phyloP scores from a whole-genome alignment of 2,329 filamentous ascomycete genomes.

The Penicillium hesseltinei region DNA sequence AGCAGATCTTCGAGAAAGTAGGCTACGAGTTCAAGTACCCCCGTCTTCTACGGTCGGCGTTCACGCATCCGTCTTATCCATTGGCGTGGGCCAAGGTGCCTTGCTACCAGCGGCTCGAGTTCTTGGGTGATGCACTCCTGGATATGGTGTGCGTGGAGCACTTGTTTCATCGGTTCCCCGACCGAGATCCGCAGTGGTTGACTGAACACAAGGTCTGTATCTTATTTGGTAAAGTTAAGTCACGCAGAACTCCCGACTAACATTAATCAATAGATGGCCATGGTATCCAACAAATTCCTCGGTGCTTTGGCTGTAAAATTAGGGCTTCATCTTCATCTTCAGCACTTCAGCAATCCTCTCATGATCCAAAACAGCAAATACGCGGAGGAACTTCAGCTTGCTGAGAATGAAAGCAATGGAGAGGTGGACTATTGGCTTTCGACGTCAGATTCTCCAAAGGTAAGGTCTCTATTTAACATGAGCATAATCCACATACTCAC shows the following conservation, averaged over 20 bases:
- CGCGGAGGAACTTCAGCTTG: slow-evolving; percentile 37
- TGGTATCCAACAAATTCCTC: slow-evolving; percentile 95
- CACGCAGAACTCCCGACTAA: slow-evolving; percentile 4
- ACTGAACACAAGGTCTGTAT: slow-evolving; percentile 78
- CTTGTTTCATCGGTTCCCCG: slow-evolving; percentile 72
- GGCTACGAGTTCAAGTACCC: slow-evolving; percentile 71
- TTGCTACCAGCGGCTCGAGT: slow-evolving; percentile 87
- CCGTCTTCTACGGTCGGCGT: slow-evolving; percentile 75
- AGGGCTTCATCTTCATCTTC: slow-evolving; percentile 72
- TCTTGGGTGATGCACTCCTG: slow-evolving; percentile 82
- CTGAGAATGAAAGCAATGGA: slow-evolving; percentile 31
- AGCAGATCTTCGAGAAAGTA: slow-evolving; percentile 57
- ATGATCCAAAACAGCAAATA: slow-evolving; percentile 52
- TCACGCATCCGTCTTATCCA: slow-evolving; percentile 82
- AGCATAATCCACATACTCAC: slow-evolving; percentile 2
- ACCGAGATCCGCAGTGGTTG: slow-evolving; percentile 89
- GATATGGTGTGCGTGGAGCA: slow-evolving; percentile 83
- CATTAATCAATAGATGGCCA: slow-evolving; percentile 66
- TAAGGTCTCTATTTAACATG: slow-evolving; percentile 7
- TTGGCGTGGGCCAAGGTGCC: slow-evolving; percentile 74
- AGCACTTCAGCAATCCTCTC: slow-evolving; percentile 42
- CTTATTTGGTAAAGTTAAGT: background rate
- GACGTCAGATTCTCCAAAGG: slow-evolving; percentile 46
- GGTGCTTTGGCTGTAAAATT: slow-evolving; percentile 77
- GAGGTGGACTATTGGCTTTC: slow-evolving; percentile 45